Evolutionary conservation across 345 rosid species (phyloP), one percentile per base, ranked within the genome.

Genomic region (Hypericum perforatum): DNA sequence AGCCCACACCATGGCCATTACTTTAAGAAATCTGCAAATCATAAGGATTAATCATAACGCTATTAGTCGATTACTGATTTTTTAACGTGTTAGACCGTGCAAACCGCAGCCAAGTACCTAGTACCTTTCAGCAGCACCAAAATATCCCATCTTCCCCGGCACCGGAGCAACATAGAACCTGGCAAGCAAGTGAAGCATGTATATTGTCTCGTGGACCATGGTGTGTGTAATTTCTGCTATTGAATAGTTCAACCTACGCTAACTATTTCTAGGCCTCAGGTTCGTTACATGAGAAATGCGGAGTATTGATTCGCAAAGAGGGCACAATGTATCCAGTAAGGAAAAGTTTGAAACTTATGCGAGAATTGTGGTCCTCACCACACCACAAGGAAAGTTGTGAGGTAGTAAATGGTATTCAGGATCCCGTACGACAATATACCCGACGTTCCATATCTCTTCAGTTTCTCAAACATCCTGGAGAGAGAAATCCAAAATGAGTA

Each of bases 1-100:
- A 59, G 86, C 95, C 97, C 97, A 86, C 52, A 89, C 94, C 97
- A 89, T 82, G 41, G 97, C 97, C 88, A 89, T 78, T 58, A 89
- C 70, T 74, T 89, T 89, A 59, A 86, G 63, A 72, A 89, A 84
- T 71, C 94, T 89, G 80, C 70, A 77, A 62, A 52, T 36, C 51
- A 51, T 56, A 58, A 45, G 11, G 45, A 43, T 41, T 39, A 22
- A 22, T 22, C 2, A 22, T 22, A 4, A 22, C 32, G 4, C 32
- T n/a, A n/a, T n/a, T n/a, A n/a, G n/a, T n/a, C 32, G 32, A n/a
- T 22, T 22, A 22, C 32, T 22, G 32, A 1, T 1, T 50, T 68
- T 39, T 63, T 29, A 11, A 53, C 39, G 50, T 56, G 44, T 49
- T 39, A 50, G 40, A 42, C 11, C 54, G 57, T 37, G 57, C 50